A percentile compares a stretch with the other conserved stretches of the same genome.
Evolutionary conservation across 495 filamentous ascomycete genomes (phyloP).

Genomic region (Talaromyces wortmannii): DNA sequence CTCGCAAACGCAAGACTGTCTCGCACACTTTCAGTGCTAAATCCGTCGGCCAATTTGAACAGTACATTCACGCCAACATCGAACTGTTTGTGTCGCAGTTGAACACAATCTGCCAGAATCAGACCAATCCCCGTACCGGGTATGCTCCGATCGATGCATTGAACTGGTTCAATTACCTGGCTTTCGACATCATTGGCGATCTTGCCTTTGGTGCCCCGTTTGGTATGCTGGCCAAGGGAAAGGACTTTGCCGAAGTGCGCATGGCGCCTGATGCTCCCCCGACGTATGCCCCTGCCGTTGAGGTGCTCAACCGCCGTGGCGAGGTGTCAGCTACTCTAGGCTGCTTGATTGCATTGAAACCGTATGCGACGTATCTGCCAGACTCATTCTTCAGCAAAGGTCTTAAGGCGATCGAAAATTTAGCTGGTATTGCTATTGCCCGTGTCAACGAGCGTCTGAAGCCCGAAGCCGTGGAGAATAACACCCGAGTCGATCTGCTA

Average conservation of each 20-base stretch:
- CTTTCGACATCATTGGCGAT: slow-evolving; percentile 84
- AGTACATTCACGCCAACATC: slow-evolving; percentile 79
- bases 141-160: slow-evolving; percentile 68
- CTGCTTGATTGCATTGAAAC: slow-evolving; percentile 36
- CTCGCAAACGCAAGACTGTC: slow-evolving; percentile 83
- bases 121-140: slow-evolving; percentile 34
- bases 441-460: slow-evolving; percentile 68
- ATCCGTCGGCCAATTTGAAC: slow-evolving; percentile 78
- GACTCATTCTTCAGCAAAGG: slow-evolving; percentile 47
- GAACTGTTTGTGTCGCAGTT: slow-evolving; percentile 68
- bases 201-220: slow-evolving; percentile 48
- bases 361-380: slow-evolving; percentile 45
- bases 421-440: slow-evolving; percentile 65
- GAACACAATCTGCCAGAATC: slow-evolving; percentile 45
- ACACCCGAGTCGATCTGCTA: slow-evolving; percentile 70
- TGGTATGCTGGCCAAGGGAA: slow-evolving; percentile 45
- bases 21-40: slow-evolving; percentile 84
- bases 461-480: slow-evolving; percentile 47
- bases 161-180: slow-evolving; percentile 91
- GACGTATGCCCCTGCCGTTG: slow-evolving; percentile 42
- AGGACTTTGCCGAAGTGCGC: slow-evolving; percentile 56
- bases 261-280: slow-evolving; percentile 33
- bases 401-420: slow-evolving; percentile 38
- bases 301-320: slow-evolving; percentile 49
- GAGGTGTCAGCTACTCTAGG: slow-evolving; percentile 47